Base-by-base conservation (phyloP, 257 asterid genomes). In the Coffea eugenioides region DNA sequence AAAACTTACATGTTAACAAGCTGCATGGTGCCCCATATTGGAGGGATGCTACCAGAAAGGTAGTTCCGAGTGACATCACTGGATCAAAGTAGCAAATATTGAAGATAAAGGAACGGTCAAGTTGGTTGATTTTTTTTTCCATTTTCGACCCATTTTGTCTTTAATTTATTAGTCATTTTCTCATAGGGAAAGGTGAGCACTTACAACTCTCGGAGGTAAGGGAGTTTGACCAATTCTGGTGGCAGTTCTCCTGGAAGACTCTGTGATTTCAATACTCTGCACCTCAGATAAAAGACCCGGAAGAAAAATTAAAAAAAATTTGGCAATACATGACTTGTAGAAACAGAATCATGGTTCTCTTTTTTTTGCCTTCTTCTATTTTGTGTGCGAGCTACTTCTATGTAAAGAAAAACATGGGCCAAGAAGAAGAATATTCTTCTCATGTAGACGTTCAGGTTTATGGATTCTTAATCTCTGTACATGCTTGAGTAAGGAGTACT, bases 1-100 rank as follows among this genome's bases (percentile, higher is more conserved):
- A 31, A 59, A 68, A 39, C 89, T 10, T 79, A 90, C 94, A 90
- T 88, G 77, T 67, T 73, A 43, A 74, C 88, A 43, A 90, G 89
- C 39, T 85, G 79, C 88, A 77, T 87, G 77, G 91, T 82, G 13
- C 89, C 92, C 97, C 97, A 92, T 90, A 82, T 84, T 69, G 70
- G 84, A 71, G 97, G 97, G 45, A 92, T 88, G 48, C 85, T 91
- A 66, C 97, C 97, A 81, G 87, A 87, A 73, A 92, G 93, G 81
- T 89, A 91, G 88, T 92, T 91, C 80, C 89, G 86, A 23, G 83
- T 80, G 20, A 92, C 83, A 34, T 89, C 94, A 75, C 94, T 90
- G 88, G 8, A 66, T 46, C 49, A 27, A 80, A 52, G 64, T 20
- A 0, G n/a, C 64, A 23, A 45, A 11, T 57, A 57, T 45, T 20